Evolutionary conservation across 2,329 filamentous ascomycete genomes (phyloP).

Genomic region (Chaetomium olivaceum): DNA sequence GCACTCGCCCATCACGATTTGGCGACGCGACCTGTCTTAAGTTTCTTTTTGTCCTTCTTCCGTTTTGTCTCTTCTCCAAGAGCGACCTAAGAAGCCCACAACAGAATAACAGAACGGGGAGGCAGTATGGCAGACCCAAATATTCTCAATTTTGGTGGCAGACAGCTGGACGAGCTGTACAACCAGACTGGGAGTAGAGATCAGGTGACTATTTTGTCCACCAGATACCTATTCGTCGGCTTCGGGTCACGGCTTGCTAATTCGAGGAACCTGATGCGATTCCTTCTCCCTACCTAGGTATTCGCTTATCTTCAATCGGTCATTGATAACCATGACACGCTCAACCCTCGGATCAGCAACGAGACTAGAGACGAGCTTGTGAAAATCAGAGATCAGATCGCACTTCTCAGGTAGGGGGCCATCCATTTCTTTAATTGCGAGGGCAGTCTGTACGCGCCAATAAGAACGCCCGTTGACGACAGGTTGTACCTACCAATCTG

Average conservation of each 20-base stretch:
- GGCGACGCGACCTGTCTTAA: too few relatives aligned
- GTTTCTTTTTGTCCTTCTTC: too few relatives aligned
- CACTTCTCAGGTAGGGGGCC: neutral
- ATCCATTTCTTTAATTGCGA: too few relatives aligned
- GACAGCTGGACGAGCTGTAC: neutral
- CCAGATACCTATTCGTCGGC: neutral
- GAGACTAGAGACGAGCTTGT: neutral
- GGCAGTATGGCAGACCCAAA: neutral
- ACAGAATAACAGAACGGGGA: neutral
- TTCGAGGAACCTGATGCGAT: neutral
- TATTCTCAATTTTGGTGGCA: neutral
- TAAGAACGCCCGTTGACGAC: neutral
- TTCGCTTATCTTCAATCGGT: neutral
- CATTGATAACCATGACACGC: neutral
- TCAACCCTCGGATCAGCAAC: neutral
- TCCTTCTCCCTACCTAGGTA: neutral
- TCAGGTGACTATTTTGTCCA: neutral
- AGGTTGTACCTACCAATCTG: neutral
- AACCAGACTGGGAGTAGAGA: neutral
- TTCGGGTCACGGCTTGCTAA: neutral
- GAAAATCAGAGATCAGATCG: neutral
- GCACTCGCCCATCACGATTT: too few relatives aligned
- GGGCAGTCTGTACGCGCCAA: neutral
- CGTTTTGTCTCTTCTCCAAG: too few relatives aligned
- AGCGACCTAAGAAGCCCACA: neutral